Conservation (phyloP, 2,329 filamentous ascomycete genomes). For the Monosporascus sp. region DNA sequence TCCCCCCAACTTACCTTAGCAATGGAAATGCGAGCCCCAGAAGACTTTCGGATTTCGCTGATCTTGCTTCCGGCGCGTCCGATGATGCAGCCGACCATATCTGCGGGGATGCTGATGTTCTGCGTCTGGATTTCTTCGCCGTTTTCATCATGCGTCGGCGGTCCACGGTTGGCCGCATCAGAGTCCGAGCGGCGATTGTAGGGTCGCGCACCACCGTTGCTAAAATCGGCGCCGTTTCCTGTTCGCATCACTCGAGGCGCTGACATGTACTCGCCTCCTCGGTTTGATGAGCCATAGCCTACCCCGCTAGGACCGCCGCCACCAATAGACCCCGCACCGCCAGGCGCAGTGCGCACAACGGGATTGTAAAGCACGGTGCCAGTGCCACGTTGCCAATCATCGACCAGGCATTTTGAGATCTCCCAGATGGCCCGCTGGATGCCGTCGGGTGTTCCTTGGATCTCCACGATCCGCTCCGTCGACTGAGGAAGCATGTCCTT, state of each 20-base stretch:
- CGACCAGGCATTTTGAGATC: slow-evolving; percentile 96
- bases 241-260: slow-evolving; percentile 82
- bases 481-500: slow-evolving; percentile 99
- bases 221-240: slow-evolving; percentile 96
- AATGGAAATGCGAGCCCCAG: slow-evolving; percentile 94
- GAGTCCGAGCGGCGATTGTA: slow-evolving; percentile 79
- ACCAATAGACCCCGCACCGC: slow-evolving; percentile 40
- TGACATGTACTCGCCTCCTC: slow-evolving; percentile 47
- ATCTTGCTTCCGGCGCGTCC: slow-evolving; percentile 94
- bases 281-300: slow-evolving; percentile 36
- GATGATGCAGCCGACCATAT: slow-evolving; percentile 99
- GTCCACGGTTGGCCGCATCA: slow-evolving; percentile 72
- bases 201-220: slow-evolving; percentile 64
- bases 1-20: slow-evolving; percentile 59
- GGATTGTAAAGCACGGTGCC: slow-evolving; percentile 98
- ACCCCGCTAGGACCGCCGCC: slow-evolving; percentile 31
- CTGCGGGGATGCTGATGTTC: slow-evolving; percentile 98
- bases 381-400: slow-evolving; percentile 95
- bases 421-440: slow-evolving; percentile 98
- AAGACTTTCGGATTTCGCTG: slow-evolving; percentile 95
- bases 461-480: slow-evolving; percentile 94
- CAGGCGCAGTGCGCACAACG: slow-evolving; percentile 75
- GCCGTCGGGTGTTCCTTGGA: slow-evolving; percentile 89
- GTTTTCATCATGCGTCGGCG: slow-evolving; percentile 87
- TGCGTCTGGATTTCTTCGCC: slow-evolving; percentile 97